Evolutionary conservation across 2,329 filamentous ascomycete species (phyloP).

Genomic region (Epichloe scottii): DNA sequence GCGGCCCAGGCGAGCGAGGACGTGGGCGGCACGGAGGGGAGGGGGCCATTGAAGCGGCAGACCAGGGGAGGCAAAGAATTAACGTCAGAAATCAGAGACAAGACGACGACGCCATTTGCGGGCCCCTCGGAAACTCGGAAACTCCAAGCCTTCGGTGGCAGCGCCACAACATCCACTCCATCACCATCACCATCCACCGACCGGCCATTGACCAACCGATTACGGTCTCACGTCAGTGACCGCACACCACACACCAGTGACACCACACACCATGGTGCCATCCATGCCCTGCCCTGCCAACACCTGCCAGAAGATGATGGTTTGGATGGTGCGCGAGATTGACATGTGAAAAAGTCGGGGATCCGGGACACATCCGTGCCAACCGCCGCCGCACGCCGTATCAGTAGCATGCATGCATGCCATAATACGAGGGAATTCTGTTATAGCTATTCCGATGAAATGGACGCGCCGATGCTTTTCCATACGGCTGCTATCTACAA

Average conservation of each 20-base stretch:
- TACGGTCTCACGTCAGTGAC: background rate
- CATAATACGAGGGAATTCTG: background rate
- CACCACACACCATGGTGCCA: background rate
- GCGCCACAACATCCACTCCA: no score
- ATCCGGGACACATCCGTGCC: background rate
- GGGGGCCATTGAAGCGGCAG: no score
- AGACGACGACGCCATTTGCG: no score
- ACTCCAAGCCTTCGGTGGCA: no score
- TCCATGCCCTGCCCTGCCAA: no score
- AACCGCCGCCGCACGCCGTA: conserved; percentile 7
- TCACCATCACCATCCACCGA: background rate
- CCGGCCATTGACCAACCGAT: background rate
- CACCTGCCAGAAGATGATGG: no score
- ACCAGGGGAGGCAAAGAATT: no score
- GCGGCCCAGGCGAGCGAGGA: background rate
- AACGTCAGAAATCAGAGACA: no score
- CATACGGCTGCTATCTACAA: background rate
- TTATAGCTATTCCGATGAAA: background rate
- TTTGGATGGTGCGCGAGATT: background rate
- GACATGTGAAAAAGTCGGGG: background rate
- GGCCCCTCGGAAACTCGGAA: no score
- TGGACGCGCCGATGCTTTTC: no score
- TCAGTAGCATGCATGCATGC: background rate
- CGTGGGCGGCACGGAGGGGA: background rate
- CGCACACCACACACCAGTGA: background rate